Percentiles rank a stretch among this genome's conserved stretches.
Evolutionary conservation across 2,329 filamentous ascomycete genomes (phyloP).

Genomic region (Hymenoscyphus infarciens): DNA sequence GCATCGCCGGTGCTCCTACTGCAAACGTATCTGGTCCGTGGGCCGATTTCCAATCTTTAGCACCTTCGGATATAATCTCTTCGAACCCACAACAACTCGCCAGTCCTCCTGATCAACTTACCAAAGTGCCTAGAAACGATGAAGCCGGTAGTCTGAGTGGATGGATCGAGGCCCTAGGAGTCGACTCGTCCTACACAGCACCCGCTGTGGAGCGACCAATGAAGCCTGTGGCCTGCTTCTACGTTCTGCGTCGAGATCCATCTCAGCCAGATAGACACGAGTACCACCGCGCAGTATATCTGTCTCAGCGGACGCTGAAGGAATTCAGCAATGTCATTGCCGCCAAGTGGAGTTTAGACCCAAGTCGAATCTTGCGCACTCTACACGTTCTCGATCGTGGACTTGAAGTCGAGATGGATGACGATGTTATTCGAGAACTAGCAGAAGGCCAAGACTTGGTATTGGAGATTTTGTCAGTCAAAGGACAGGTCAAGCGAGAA

Average conservation of each 20-base stretch:
- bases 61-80: slow-evolving; percentile 44
- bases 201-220: slow-evolving; percentile 64
- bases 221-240: slow-evolving; percentile 84
- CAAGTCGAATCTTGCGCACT: slow-evolving; percentile 65
- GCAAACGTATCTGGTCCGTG: slow-evolving; percentile 45
- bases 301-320: slow-evolving; percentile 69
- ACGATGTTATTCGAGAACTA: slow-evolving; percentile 80
- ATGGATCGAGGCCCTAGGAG: slow-evolving; percentile 87
- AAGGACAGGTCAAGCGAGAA: slow-evolving; percentile 46
- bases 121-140: slow-evolving; percentile 54
- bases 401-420: slow-evolving; percentile 81
- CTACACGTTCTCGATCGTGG: slow-evolving; percentile 71
- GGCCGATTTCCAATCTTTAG: slow-evolving; percentile 54
- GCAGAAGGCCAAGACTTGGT: slow-evolving; percentile 91
- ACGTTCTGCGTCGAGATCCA: slow-evolving; percentile 59
- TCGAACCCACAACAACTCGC: slow-evolving; percentile 42
- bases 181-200: slow-evolving; percentile 81
- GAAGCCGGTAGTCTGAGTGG: slow-evolving; percentile 65
- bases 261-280: slow-evolving; percentile 45
- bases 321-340: slow-evolving; percentile 73
- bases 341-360: slow-evolving; percentile 76
- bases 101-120: slow-evolving; percentile 48
- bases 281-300: slow-evolving; percentile 81
- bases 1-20: slow-evolving; percentile 20
- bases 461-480: slow-evolving; percentile 52